Percentiles rank a stretch among this genome's conserved stretches.
Evolutionary conservation across 2,329 filamentous ascomycete genomes (phyloP).

Genomic region (Trichoderma brevicompactum): DNA sequence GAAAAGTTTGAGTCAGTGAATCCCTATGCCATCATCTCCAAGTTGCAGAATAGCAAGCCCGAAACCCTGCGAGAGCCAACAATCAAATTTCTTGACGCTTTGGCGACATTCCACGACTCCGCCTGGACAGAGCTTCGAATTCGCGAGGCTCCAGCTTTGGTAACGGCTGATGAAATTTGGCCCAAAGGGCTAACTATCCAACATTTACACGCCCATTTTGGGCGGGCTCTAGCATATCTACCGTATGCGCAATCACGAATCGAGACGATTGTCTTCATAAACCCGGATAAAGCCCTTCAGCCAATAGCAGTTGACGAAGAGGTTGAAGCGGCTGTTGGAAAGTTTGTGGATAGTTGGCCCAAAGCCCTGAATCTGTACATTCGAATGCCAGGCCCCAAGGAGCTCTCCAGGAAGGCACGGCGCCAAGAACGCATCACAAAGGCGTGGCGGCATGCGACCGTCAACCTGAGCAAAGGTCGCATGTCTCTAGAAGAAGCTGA

Average conservation of each 20-base stretch:
- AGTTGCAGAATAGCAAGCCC: not conserved
- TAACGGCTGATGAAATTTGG: conserved; percentile 13
- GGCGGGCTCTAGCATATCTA: not conserved
- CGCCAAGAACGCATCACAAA: conserved; percentile 7
- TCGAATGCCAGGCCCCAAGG: not conserved
- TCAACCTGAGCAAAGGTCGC: conserved; percentile 11
- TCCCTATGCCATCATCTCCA: not conserved
- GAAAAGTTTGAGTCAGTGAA: not conserved
- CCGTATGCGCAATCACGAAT: conserved; percentile 9
- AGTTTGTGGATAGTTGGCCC: conserved; percentile 17
- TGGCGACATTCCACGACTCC: not conserved
- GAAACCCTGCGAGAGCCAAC: not conserved
- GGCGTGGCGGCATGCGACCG: conserved; percentile 18
- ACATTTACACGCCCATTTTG: not conserved
- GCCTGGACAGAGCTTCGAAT: conserved; percentile 12
- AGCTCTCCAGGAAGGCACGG: not conserved
- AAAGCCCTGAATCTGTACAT: conserved; percentile 20
- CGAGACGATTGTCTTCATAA: conserved; percentile 5
- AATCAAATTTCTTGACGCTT: conserved; percentile 10
- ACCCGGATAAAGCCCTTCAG: not conserved
- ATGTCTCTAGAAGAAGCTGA: conserved; percentile 23
- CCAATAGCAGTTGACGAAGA: not conserved
- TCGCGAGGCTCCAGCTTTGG: conserved; percentile 1
- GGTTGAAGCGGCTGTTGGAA: not conserved
- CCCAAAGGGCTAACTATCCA: conserved; percentile 22